Evolutionary conservation across 352 stramenopile species (phyloP), one percentile per base, ranked within the genome.

Genomic region (Pythium sp.): DNA sequence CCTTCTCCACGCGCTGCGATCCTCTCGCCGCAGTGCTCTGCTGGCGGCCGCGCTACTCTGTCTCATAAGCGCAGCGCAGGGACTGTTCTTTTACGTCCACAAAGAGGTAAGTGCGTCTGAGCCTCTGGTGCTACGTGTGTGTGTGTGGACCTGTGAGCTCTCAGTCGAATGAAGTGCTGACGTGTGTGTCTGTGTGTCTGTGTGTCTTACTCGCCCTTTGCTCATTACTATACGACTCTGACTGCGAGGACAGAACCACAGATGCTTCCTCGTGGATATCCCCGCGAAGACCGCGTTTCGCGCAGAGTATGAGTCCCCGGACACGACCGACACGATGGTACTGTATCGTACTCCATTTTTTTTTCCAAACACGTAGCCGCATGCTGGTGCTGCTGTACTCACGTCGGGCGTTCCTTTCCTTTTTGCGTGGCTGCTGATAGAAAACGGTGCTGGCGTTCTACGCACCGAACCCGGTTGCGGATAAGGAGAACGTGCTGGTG

Each of bases 261-360:
- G 86, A 41, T 96, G 89, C 72, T 96, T 94, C 41, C 72, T 94
- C 30, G 74, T 87, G 34, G 86, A 95, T 70, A 74, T 95, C n/a
- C 87, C 89, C 1, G 77, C 77, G 12, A 69, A 78, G n/a, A 96
- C 89, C 30, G 74, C 83, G 43, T 84, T 96, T 70, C 84, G 86
- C 58, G 86, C 80, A 28, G 83, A 93, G 69, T 96, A 94, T 55
- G 81, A 95, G 64, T 95, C 89, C 32, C 89, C 87, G n/a, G 89
- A 96, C 70, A 92, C 87, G 47, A 90, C 75, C 3, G 79, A 91
- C 54, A 82, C 80, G 20, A 86, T 93, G 81, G 87, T 90, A 22
- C 2, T 51, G 43, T 24, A 51, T 5, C 5, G 30, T 32, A 32
- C 30, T 32, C 2, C 30, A 5, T 32, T 32, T 32, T 32, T 32